A percentile compares a stretch with the other conserved stretches of the same genome.
Conservation (phyloP, 139 green algal species). For the Micractinium sp. region DNA sequence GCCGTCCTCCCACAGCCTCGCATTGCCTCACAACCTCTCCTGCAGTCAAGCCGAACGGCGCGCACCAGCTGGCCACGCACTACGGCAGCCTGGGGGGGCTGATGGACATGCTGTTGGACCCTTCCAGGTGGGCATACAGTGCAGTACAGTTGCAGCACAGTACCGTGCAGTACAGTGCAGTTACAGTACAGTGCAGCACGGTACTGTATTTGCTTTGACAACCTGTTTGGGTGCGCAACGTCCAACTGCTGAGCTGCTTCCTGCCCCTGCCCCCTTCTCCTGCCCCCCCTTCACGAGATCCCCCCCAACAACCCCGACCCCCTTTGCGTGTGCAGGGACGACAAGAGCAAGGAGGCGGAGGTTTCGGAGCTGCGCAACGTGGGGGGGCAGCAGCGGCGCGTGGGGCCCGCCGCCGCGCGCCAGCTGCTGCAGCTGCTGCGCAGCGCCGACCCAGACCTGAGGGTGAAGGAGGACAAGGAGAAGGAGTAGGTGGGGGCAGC, state of each 20-base stretch:
- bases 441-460: slow-evolving; percentile 17
- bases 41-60: slow-evolving; percentile 26
- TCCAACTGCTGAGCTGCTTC: too few relatives aligned
- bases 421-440: slow-evolving; percentile 42
- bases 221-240: too few relatives aligned
- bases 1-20: neutral
- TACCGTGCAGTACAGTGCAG: too few relatives aligned
- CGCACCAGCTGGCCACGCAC: slow-evolving; percentile 33
- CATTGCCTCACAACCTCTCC: neutral
- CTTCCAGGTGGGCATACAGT: neutral
- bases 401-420: slow-evolving; percentile 39
- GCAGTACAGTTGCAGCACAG: too few relatives aligned
- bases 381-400: slow-evolving; percentile 31
- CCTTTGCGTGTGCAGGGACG: neutral
- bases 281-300: neutral
- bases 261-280: too few relatives aligned
- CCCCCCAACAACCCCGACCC: too few relatives aligned
- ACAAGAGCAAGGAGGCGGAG: slow-evolving; percentile 52
- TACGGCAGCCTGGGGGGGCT: slow-evolving; percentile 33
- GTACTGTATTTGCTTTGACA: too few relatives aligned
- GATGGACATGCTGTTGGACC: slow-evolving; percentile 40
- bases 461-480: neutral
- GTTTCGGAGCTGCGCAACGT: slow-evolving; percentile 54
- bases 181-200: too few relatives aligned
- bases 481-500: neutral